A percentile compares a stretch with the other conserved stretches of the same genome.
Conservation (phyloP, 2,329 filamentous ascomycete genomes). For the Endocalyx cinctus region DNA sequence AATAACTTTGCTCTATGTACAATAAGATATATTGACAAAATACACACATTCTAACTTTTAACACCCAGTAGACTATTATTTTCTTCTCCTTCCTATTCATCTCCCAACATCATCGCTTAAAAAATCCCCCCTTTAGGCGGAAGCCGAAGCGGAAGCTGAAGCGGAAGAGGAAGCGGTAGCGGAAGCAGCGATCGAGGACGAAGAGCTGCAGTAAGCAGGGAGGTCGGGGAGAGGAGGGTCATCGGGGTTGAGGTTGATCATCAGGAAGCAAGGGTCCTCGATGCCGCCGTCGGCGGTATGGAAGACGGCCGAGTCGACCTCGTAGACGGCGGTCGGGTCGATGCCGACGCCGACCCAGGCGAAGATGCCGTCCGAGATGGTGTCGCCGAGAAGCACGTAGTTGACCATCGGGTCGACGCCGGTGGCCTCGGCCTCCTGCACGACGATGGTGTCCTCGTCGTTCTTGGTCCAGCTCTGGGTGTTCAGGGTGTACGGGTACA, state of each 20-base stretch:
- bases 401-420: slow-evolving; percentile 39
- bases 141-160: no score
- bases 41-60: no score
- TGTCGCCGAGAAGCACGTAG: slow-evolving; percentile 47
- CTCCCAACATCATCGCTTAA: no score
- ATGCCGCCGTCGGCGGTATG: slow-evolving; percentile 17
- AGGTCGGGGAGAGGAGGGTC: slow-evolving; percentile 1
- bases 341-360: slow-evolving; percentile 43
- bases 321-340: slow-evolving; percentile 24
- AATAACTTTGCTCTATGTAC: no score
- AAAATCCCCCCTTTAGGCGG: no score
- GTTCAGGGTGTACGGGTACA: slow-evolving; percentile 36
- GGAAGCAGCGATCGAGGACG: no score
- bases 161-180: background rate
- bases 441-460: slow-evolving; percentile 40
- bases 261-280: slow-evolving; percentile 9
- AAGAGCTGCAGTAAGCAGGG: slow-evolving; percentile 1
- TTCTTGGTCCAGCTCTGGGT: slow-evolving; percentile 38
- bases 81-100: no score
- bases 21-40: no score
- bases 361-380: slow-evolving; percentile 38
- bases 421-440: slow-evolving; percentile 31
- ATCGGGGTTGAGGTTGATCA: slow-evolving; percentile 5
- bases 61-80: no score
- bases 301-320: slow-evolving; percentile 15